These are phyloP conservation scores for Senna tora DNA, from an alignment of 306 rosid species.

Conservation along the genomic window DNA sequence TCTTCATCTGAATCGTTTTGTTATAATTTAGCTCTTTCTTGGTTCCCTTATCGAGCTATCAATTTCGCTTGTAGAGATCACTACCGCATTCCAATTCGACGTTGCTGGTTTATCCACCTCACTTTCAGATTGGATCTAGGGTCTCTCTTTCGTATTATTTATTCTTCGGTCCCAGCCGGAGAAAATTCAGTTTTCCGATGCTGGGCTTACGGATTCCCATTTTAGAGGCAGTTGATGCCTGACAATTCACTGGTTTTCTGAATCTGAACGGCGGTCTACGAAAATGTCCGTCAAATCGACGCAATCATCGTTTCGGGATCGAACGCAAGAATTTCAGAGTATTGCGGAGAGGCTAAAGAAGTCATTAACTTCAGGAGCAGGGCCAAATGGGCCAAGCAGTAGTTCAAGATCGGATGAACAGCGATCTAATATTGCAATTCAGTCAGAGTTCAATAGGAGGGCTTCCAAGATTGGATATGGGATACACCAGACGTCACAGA, in stretches of 20 bases:
- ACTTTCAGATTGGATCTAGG: constrained; percentile 44
- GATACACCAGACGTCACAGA: constrained; percentile 90
- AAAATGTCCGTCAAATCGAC: constrained; percentile 67
- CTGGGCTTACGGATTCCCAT: constrained; percentile 49
- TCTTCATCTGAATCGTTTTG: background rate
- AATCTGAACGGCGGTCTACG: constrained; percentile 24
- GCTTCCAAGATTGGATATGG: constrained; percentile 89
- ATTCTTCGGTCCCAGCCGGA: background rate
- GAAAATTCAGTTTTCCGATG: constrained; percentile 20
- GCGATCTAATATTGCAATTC: constrained; percentile 61
- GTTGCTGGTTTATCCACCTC: background rate
- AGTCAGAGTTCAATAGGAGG: constrained; percentile 79
- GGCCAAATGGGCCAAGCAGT: constrained; percentile 54
- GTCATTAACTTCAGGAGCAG: constrained; percentile 54
- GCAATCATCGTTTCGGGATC: constrained; percentile 77
- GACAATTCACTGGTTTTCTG: background rate
- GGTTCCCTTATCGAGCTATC: background rate
- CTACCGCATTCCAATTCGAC: background rate
- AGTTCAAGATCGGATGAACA: constrained; percentile 75
- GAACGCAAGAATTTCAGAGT: constrained; percentile 76
- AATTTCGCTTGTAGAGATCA: background rate
- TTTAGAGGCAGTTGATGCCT: background rate
- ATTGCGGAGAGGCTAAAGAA: constrained; percentile 76
- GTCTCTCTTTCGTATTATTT: constrained; percentile 11
- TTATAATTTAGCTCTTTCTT: background rate